Percentiles rank a stretch among this genome's conserved stretches.
These are phyloP conservation scores for Verticillium tricorpus DNA, from an alignment of 2,329 filamentous ascomycete genomes.

Conservation along the genomic window DNA sequence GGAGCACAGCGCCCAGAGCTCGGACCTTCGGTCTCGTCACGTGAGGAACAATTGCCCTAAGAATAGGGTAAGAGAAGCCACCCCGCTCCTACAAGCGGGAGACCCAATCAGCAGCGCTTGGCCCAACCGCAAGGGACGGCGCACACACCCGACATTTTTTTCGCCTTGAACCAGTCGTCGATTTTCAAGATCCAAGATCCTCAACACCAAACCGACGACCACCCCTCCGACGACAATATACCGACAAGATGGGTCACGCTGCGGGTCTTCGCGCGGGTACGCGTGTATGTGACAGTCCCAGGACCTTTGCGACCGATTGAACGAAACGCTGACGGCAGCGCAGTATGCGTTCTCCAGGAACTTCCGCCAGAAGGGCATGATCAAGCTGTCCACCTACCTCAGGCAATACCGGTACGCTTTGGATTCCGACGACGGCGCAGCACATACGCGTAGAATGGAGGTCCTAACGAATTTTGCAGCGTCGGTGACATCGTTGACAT, in stretches of 20 bases:
- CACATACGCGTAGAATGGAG: slow-evolving; percentile 1
- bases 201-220: slow-evolving; percentile 1
- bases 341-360: slow-evolving; percentile 88
- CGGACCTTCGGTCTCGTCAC: background rate
- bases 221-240: slow-evolving; percentile 9
- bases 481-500: slow-evolving; percentile 99
- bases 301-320: slow-evolving; percentile 4
- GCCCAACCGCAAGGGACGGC: background rate
- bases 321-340: slow-evolving; percentile 23
- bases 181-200: background rate
- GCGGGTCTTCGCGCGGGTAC: slow-evolving; percentile 84
- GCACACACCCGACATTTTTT: background rate
- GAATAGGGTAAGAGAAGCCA: background rate
- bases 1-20: background rate
- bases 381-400: slow-evolving; percentile 91
- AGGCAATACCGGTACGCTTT: slow-evolving; percentile 70
- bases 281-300: slow-evolving; percentile 55
- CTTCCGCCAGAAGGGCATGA: slow-evolving; percentile 95
- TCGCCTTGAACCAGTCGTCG: background rate
- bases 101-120: background rate
- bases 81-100: background rate
- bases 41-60: background rate
- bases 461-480: slow-evolving; percentile 48
- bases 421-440: background rate
- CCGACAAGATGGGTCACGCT: slow-evolving; percentile 75